Evolutionary conservation across 192 early-diverging fungal species (phyloP).

Genomic region (Backusella mclennaniae): DNA sequence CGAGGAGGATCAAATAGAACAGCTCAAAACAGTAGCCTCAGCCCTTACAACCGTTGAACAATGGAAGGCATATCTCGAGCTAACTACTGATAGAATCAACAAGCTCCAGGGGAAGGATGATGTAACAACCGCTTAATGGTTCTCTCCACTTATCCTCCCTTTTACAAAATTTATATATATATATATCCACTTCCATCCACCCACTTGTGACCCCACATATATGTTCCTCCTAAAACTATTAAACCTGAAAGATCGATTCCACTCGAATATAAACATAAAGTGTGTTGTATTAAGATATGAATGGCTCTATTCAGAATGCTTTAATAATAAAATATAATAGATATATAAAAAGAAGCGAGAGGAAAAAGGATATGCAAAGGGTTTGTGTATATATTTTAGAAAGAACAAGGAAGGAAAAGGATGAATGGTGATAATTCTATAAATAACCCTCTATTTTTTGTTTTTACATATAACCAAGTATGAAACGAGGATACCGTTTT

Average conservation of each 20-base stretch:
- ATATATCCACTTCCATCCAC: neutral
- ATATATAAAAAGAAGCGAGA: neutral
- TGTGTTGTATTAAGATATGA: neutral
- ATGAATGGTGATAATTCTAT: neutral
- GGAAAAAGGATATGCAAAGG: neutral
- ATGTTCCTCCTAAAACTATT: neutral
- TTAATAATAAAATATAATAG: slow-evolving; percentile 6
- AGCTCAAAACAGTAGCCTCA: neutral
- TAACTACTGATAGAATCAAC: neutral
- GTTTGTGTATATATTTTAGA: neutral
- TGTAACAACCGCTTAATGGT: neutral
- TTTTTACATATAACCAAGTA: neutral
- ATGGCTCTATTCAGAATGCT: neutral
- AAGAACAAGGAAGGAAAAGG: neutral
- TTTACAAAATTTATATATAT: too few relatives aligned
- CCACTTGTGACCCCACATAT: neutral
- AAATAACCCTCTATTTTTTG: neutral
- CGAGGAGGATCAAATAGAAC: neutral
- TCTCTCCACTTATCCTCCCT: neutral
- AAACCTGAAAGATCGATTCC: too few relatives aligned
- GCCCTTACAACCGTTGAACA: slow-evolving; percentile 9
- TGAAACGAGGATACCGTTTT: neutral
- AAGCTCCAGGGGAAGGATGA: neutral
- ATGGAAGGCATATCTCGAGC: neutral
- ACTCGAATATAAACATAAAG: too few relatives aligned